phyloP scores from a whole-genome alignment of 2,329 filamentous ascomycete species.

The Mollisia scopiformis region DNA sequence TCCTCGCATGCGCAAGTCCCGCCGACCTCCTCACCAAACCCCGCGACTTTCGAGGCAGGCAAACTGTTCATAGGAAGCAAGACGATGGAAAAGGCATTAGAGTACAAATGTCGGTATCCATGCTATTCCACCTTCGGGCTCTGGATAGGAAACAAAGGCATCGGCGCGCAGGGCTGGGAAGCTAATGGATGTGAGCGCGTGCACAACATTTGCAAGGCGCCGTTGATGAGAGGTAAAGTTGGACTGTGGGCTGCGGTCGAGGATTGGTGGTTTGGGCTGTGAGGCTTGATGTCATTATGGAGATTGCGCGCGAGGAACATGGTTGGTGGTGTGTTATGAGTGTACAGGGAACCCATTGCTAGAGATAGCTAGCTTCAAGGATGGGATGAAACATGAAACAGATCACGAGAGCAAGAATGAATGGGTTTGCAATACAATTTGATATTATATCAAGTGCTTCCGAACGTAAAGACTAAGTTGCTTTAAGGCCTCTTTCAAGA shows the following conservation, averaged over 20 bases:
- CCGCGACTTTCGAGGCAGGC: neutral
- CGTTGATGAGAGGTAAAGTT: no score
- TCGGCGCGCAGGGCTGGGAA: neutral
- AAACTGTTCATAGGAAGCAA: neutral
- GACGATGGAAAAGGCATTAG: neutral
- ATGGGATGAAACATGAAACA: neutral
- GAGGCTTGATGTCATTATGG: no score
- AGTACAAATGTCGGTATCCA: neutral
- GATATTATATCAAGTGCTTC: constrained; percentile 23
- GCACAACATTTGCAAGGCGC: neutral
- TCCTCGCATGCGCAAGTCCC: no score
- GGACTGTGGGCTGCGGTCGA: no score
- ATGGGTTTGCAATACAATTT: neutral
- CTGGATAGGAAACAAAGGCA: neutral
- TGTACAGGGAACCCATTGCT: neutral
- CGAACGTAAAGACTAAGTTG: constrained; percentile 31
- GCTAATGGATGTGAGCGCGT: neutral
- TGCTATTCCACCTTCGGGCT: neutral
- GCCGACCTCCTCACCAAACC: no score
- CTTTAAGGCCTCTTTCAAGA: constrained; percentile 68
- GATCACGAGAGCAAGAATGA: neutral
- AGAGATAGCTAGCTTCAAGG: neutral
- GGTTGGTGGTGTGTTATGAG: no score
- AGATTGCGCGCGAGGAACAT: no score
- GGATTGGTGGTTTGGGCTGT: neutral